Evolutionary conservation across 2,329 filamentous ascomycete species (phyloP).

Genomic region (Ophiocordyceps camponoti-floridani): DNA sequence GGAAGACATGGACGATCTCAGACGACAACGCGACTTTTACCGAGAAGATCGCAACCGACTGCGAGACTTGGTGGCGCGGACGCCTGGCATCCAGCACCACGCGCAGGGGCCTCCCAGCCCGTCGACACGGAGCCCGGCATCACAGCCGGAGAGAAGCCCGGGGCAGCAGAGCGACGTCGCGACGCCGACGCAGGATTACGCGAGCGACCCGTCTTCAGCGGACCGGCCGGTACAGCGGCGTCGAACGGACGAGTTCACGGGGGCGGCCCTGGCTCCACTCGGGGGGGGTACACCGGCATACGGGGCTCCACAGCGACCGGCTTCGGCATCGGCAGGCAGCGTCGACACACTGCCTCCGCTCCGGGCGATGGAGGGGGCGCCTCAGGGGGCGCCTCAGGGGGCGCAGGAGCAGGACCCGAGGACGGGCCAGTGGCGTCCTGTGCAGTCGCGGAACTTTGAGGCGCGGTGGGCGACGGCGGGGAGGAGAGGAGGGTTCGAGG

Average conservation of each 20-base stretch:
- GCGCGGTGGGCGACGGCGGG: constrained; percentile 18
- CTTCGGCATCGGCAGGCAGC: constrained; percentile 17
- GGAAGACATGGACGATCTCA: constrained; percentile 29
- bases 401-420: constrained; percentile 16
- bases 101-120: constrained; percentile 36
- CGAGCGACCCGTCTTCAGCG: constrained; percentile 22
- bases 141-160: constrained; percentile 22
- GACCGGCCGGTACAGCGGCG: constrained; percentile 28
- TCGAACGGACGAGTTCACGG: constrained; percentile 25
- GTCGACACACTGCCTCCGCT: constrained; percentile 29
- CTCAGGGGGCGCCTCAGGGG: constrained; percentile 7
- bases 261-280: constrained; percentile 23
- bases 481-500: no score
- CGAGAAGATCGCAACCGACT: constrained; percentile 55
- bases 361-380: constrained; percentile 22
- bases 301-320: constrained; percentile 17
- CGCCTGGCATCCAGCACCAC: constrained; percentile 35
- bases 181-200: no score
- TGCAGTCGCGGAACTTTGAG: constrained; percentile 13
- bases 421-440: constrained; percentile 17
- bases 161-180: constrained; percentile 15
- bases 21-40: constrained; percentile 56
- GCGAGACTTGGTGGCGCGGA: constrained; percentile 43
- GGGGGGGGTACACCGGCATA: constrained; percentile 16
- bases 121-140: constrained; percentile 15